Conservation (phyloP, 2,329 filamentous ascomycete genomes). For the Metarhizium sp. region DNA sequence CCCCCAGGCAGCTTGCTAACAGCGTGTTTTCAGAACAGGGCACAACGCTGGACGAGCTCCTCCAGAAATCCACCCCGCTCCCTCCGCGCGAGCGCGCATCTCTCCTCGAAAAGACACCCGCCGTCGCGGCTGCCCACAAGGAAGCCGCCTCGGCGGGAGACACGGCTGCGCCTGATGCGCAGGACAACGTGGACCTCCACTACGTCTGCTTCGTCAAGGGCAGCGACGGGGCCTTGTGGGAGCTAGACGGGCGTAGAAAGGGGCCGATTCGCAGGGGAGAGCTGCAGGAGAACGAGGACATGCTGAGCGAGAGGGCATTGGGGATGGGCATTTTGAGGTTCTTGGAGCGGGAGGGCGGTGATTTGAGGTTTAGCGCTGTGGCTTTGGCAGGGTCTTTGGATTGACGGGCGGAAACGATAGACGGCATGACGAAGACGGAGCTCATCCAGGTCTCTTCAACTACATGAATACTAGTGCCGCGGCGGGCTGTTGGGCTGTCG, state of each 20-base stretch:
- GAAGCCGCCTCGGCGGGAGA: slow-evolving; percentile 69
- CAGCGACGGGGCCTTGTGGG: slow-evolving; percentile 52
- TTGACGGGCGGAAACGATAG: slow-evolving; percentile 14
- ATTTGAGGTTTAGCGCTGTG: slow-evolving; percentile 50
- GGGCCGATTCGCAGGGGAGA: slow-evolving; percentile 47
- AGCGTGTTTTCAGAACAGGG: slow-evolving; percentile 25
- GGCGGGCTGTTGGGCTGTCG: no score
- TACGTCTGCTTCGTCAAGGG: slow-evolving; percentile 90
- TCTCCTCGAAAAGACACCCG: slow-evolving; percentile 66
- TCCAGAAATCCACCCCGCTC: slow-evolving; percentile 62
- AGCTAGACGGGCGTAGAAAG: slow-evolving; percentile 50
- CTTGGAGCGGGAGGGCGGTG: slow-evolving; percentile 43
- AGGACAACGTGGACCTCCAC: slow-evolving; percentile 83
- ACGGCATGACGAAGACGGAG: no score
- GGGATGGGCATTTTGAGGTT: slow-evolving; percentile 55
- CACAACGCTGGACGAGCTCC: slow-evolving; percentile 53
- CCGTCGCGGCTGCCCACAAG: slow-evolving; percentile 69
- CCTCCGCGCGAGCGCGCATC: slow-evolving; percentile 56
- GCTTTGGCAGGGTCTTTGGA: slow-evolving; percentile 43
- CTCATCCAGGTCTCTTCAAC: no score
- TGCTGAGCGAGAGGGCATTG: slow-evolving; percentile 66
- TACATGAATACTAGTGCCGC: no score
- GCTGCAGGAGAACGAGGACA: slow-evolving; percentile 54
- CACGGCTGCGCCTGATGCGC: slow-evolving; percentile 66
- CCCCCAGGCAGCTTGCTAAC: not conserved